phyloP scores from a whole-genome alignment of 1,139 yeast species.

The Saccharomyces hybrid region DNA sequence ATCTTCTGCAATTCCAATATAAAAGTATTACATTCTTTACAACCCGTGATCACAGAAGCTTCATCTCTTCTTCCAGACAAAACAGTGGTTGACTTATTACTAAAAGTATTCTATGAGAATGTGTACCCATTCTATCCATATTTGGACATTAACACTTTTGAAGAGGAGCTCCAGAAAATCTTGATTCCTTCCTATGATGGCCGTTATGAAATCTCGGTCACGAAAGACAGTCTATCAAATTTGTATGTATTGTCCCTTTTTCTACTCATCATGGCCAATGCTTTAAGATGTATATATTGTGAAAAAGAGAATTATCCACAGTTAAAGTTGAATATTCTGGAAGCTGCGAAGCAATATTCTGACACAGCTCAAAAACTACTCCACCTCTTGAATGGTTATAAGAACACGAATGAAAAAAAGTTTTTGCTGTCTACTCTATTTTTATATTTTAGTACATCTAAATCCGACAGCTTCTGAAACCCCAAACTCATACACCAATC shows the following conservation, averaged over 20 bases:
- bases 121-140: slow-evolving; percentile 21
- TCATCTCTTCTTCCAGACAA: slow-evolving; percentile 11
- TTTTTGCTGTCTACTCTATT: slow-evolving; percentile 14
- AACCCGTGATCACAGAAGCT: no score
- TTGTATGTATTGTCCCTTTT: slow-evolving; percentile 11
- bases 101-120: slow-evolving; percentile 16
- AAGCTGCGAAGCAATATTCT: slow-evolving; percentile 6
- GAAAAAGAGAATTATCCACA: background rate
- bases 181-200: slow-evolving; percentile 6
- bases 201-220: slow-evolving; percentile 9
- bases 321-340: no score
- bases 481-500: slow-evolving; percentile 9
- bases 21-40: no score
- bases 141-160: slow-evolving; percentile 19
- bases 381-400: slow-evolving; percentile 16
- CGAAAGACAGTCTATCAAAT: slow-evolving; percentile 5
- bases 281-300: slow-evolving; percentile 8
- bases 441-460: slow-evolving; percentile 13
- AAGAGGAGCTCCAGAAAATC: slow-evolving; percentile 11
- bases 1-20: slow-evolving; percentile 3
- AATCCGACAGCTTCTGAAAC: slow-evolving; percentile 13
- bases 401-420: slow-evolving; percentile 17
- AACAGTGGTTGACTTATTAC: slow-evolving; percentile 9
- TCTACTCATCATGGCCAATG: slow-evolving; percentile 11
- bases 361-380: slow-evolving; percentile 12